These are phyloP conservation scores for Lentinula boryana DNA, from an alignment of 768 basidiomycete species.

Conservation along the genomic window DNA sequence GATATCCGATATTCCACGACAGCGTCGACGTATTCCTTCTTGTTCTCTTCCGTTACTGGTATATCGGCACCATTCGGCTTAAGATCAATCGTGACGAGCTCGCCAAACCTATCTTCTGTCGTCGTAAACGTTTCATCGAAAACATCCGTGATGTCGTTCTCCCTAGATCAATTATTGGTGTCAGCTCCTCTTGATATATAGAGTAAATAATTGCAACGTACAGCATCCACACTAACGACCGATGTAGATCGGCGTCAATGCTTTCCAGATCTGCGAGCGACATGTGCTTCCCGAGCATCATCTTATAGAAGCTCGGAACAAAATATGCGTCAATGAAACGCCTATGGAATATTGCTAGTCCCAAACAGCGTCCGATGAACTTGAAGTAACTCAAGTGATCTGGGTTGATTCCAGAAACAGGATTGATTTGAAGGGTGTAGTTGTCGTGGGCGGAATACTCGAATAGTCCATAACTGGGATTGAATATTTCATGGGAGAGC, in stretches of 20 bases:
- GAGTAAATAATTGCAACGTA: slow-evolving; percentile 28
- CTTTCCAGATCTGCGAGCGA: slow-evolving; percentile 61
- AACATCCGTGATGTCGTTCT: slow-evolving; percentile 71
- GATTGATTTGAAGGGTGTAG: slow-evolving; percentile 78
- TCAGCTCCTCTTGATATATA: neutral
- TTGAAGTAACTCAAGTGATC: slow-evolving; percentile 79
- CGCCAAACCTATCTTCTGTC: slow-evolving; percentile 73
- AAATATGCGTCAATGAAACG: slow-evolving; percentile 79
- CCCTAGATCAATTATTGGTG: slow-evolving; percentile 29
- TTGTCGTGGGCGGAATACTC: slow-evolving; percentile 79
- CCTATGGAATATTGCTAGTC: slow-evolving; percentile 72
- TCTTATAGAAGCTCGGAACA: slow-evolving; percentile 77
- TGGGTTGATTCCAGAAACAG: slow-evolving; percentile 68
- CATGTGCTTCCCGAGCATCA: slow-evolving; percentile 59
- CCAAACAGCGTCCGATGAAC: slow-evolving; percentile 71
- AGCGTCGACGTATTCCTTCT: slow-evolving; percentile 70
- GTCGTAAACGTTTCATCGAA: slow-evolving; percentile 68
- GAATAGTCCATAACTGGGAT: slow-evolving; percentile 77
- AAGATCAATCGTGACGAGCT: slow-evolving; percentile 61
- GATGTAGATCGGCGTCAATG: slow-evolving; percentile 61
- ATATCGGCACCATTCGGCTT: slow-evolving; percentile 55
- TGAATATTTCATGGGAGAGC: slow-evolving; percentile 77
- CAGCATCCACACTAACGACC: slow-evolving; percentile 74
- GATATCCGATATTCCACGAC: slow-evolving; percentile 83
- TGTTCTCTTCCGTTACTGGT: slow-evolving; percentile 68